These are phyloP conservation scores for Podospora pseudopauciseta DNA, from an alignment of 495 filamentous ascomycete genomes.

Conservation along the genomic window DNA sequence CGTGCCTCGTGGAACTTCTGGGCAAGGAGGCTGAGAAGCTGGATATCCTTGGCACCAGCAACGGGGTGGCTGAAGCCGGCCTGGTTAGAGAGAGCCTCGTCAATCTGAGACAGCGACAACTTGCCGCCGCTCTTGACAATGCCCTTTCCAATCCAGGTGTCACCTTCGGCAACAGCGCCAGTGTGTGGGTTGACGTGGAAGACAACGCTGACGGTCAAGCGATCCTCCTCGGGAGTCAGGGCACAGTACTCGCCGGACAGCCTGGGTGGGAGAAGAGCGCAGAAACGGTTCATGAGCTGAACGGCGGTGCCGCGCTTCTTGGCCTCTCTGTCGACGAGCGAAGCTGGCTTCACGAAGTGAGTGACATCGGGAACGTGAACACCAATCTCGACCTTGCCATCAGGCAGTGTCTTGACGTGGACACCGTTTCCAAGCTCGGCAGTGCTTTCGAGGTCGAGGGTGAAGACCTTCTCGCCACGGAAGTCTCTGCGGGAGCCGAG, in stretches of 20 bases:
- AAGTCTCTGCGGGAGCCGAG: conserved; percentile 82
- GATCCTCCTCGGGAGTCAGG: conserved; percentile 77
- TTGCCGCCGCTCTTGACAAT: conserved; percentile 88
- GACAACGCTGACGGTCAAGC: conserved; percentile 86
- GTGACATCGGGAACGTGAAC: conserved; percentile 94
- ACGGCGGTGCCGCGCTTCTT: conserved; percentile 97
- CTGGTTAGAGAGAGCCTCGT: conserved; percentile 65
- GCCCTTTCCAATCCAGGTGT: conserved; percentile 90
- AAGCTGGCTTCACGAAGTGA: conserved; percentile 95
- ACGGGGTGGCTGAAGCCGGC: conserved; percentile 55
- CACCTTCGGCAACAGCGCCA: conserved; percentile 72
- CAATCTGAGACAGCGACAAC: conserved; percentile 78
- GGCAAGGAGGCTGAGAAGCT: conserved; percentile 65
- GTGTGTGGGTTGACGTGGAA: conserved; percentile 79
- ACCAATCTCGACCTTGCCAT: conserved; percentile 89
- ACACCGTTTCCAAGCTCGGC: conserved; percentile 87
- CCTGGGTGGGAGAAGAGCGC: conserved; percentile 83
- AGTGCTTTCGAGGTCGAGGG: conserved; percentile 78
- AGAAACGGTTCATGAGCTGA: conserved; percentile 84
- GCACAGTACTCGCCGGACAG: conserved; percentile 85
- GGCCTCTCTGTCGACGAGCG: conserved; percentile 92
- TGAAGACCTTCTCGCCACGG: conserved; percentile 85
- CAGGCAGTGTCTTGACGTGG: conserved; percentile 75
- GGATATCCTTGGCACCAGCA: conserved; percentile 65
- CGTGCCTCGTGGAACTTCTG: conserved; percentile 86